phyloP scores from a whole-genome alignment of 2,329 filamentous ascomycete genomes.

The Aspergillus thermomutatus region DNA sequence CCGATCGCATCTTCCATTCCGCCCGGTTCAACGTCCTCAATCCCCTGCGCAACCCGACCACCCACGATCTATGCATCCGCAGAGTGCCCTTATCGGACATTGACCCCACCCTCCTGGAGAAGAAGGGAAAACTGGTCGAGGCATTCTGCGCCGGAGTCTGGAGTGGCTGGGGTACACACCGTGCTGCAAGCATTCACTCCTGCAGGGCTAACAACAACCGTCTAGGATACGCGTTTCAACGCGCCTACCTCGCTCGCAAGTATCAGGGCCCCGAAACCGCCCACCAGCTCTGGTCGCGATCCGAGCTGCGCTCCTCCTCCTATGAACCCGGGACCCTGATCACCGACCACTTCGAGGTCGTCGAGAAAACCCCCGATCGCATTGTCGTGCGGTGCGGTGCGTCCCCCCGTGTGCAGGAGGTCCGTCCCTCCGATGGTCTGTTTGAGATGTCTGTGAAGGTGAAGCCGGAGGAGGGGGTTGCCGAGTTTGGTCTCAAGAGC shows the following conservation, averaged over 20 bases:
- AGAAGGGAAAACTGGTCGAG: slow-evolving; percentile 58
- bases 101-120: slow-evolving; percentile 61
- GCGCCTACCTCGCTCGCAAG: slow-evolving; percentile 57
- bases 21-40: slow-evolving; percentile 59
- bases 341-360: slow-evolving; percentile 69
- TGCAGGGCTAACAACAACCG: background rate
- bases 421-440: slow-evolving; percentile 61
- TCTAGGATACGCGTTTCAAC: slow-evolving; percentile 53
- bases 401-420: slow-evolving; percentile 55
- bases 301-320: slow-evolving; percentile 52
- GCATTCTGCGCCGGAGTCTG: slow-evolving; percentile 67
- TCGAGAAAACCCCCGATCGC: slow-evolving; percentile 58
- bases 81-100: slow-evolving; percentile 62
- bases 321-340: slow-evolving; percentile 64
- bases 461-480: slow-evolving; percentile 57
- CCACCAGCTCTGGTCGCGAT: slow-evolving; percentile 59
- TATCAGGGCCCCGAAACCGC: slow-evolving; percentile 56
- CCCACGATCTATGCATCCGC: slow-evolving; percentile 63
- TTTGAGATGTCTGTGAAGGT: slow-evolving; percentile 63
- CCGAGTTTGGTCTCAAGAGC: slow-evolving; percentile 64
- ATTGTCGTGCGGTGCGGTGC: slow-evolving; percentile 66
- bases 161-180: slow-evolving; percentile 65
- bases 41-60: slow-evolving; percentile 58
- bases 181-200: background rate
- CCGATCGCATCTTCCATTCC: slow-evolving; percentile 61